These are phyloP conservation scores for Fraxinus ornus DNA, from an alignment of 305 asterid species.

Conservation along the genomic window DNA sequence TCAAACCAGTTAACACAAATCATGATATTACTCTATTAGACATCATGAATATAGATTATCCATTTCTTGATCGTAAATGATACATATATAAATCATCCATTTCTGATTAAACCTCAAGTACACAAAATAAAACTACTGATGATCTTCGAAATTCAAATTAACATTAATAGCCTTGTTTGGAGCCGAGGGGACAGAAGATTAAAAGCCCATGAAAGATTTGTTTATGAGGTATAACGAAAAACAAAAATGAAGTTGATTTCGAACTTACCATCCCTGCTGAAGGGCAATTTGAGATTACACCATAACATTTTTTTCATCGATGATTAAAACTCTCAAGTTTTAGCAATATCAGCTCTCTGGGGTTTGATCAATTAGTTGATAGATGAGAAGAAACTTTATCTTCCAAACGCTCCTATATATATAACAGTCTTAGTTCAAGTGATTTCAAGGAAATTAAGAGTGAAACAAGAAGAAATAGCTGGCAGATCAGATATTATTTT, in stretches of 20 bases:
- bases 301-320: conserved; percentile 24
- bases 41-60: background rate
- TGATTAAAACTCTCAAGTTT: background rate
- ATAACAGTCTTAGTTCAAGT: background rate
- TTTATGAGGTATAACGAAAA: background rate
- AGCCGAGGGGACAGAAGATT: background rate
- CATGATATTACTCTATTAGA: background rate
- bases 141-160: background rate
- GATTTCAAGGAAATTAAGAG: background rate
- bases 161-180: background rate
- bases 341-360: background rate
- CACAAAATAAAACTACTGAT: background rate
- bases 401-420: conserved; percentile 17
- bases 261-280: conserved; percentile 37
- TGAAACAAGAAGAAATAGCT: conserved; percentile 16
- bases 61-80: background rate
- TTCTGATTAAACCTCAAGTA: background rate
- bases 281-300: conserved; percentile 25
- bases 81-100: background rate
- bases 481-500: conserved; percentile 13
- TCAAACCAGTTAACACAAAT: conserved; percentile 1
- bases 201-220: background rate
- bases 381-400: background rate
- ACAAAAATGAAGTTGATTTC: background rate
- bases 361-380: background rate